Percentiles rank a stretch among this genome's conserved stretches.
phyloP scores from a whole-genome alignment of 352 stramenopile genomes.

The Phytophthora cactorum region DNA sequence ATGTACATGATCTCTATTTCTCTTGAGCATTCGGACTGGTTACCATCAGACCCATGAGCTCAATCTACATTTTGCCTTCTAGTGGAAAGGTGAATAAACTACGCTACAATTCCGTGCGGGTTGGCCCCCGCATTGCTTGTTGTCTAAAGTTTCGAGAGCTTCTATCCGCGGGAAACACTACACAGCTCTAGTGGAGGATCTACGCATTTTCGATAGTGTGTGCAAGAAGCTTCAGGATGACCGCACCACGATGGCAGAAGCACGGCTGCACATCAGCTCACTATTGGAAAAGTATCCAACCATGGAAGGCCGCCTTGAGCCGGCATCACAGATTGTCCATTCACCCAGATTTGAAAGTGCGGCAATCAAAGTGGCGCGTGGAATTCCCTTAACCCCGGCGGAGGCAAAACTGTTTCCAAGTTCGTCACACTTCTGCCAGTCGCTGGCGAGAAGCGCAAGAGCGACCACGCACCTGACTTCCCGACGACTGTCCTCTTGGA shows the following conservation, averaged over 20 bases:
- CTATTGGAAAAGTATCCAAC: not conserved
- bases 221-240: slow-evolving; percentile 23
- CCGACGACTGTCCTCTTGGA: slow-evolving; percentile 3
- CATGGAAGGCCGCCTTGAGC: not conserved
- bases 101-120: no score
- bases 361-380: not conserved
- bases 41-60: no score
- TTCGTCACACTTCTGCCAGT: not conserved
- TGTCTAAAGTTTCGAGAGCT: no score
- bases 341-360: slow-evolving; percentile 1
- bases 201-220: slow-evolving; percentile 24
- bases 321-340: no score
- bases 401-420: not conserved
- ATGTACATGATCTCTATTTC: no score
- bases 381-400: not conserved
- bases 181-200: slow-evolving; percentile 8
- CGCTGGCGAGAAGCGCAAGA: slow-evolving; percentile 8
- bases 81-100: no score
- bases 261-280: slow-evolving; percentile 20
- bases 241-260: slow-evolving; percentile 9
- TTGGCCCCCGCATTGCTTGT: no score
- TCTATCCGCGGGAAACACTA: no score
- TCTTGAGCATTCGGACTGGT: no score
- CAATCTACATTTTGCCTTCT: no score
- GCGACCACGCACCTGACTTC: slow-evolving; percentile 3